Base-by-base conservation (phyloP, 2,329 filamentous ascomycete species). In the Alternaria gansuensis region DNA sequence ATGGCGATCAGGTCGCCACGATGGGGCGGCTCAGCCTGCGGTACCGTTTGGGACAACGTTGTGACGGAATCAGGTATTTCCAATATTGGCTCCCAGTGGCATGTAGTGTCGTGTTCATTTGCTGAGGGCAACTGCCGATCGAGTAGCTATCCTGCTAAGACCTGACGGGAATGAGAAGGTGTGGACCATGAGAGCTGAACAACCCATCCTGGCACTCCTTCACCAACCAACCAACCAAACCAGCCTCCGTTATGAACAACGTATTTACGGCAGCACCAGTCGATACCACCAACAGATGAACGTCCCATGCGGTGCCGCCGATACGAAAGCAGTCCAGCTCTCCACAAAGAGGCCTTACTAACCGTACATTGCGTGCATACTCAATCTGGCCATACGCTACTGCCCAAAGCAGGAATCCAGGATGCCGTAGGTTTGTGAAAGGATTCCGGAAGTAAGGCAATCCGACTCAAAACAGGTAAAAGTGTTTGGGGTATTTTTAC, bases 371-470 rank as follows among this genome's bases (percentile, higher is more conserved):
- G 44, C 31, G 31, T 48, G 17, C 44, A 24, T 34, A 29, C 13
- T 31, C 29, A 48, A 36, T 24, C 33, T 9, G 44, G 44, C 44
- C 6, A 26, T 6, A n/a, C 44, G 21, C 21, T 14, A 33, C 33
- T 48, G 17, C 44, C 44, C 13, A 17, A 48, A 48, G 4, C 44
- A 26, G 44, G 21, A 48, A 23, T 48, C 29, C 13, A 48, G 44
- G 31, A 48, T 36, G 44, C 31, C 23, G 33, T 48, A 11, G 31
- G 33, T 48, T 48, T 33, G 13, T 34, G 2, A 34, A 34, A 48
- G 44, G 31, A 48, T 48, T 48, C 44, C 44, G 44, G 44, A 48
- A 34, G 29, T 26, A 34, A 48, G 44, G 33, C 44, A 31, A 48
- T 17, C 44, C 31, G 44, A 14, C 23, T 34, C 31, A 36, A 48